Evolutionary conservation across 2,329 filamentous ascomycete genomes (phyloP), one percentile per base, ranked within the genome.

Genomic region (Fusarium stilboides): DNA sequence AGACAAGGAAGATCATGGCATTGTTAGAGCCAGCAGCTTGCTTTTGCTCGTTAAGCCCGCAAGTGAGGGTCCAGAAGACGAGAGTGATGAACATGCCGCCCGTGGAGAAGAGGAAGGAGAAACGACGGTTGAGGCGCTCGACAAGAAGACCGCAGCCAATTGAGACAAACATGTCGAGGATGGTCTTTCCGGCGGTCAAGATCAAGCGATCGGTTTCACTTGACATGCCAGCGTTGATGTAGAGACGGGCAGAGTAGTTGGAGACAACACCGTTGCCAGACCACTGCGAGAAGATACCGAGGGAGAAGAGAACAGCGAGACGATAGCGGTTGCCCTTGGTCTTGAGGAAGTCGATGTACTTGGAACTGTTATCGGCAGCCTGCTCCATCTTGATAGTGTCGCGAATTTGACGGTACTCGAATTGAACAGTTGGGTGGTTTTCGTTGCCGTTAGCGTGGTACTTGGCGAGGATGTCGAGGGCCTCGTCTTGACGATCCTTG

Each of bases 281-380:
- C 80, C 89, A 91, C 77, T 92, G 89, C 0, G 88, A 90, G 74
- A 91, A 90, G 70, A 91, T 79, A 70, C 88, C 89, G 13, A 92
- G 82, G 1, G 87, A 90, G 46, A 90, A 77, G 44, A 91, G 81
- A 52, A 92, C 85, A 43, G 85, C 81, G 40, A 92, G 80, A 9
- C 90, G 84, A 80, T 89, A 89, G 43, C 88, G 84, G 81, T 92
- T 91, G 20, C 89, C 89, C 73, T 82, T 85, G 26, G 89, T 91
- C 65, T 80, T 80, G 68, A 91, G 68, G 72, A 92, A 89, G 73
- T 91, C 88, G n/a, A 85, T 66, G 76, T 90, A 92, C 59, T 80
- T 84, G 37, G 84, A 86, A 8, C 80, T 78, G 50, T 78, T 82
- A 60, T 81, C 78, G 57, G 81, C 80, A 47, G 83, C 76, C 68